Percentiles rank a stretch among this genome's conserved stretches.
Evolutionary conservation across 768 basidiomycete species (phyloP).

Genomic region (Podaxis sp.): DNA sequence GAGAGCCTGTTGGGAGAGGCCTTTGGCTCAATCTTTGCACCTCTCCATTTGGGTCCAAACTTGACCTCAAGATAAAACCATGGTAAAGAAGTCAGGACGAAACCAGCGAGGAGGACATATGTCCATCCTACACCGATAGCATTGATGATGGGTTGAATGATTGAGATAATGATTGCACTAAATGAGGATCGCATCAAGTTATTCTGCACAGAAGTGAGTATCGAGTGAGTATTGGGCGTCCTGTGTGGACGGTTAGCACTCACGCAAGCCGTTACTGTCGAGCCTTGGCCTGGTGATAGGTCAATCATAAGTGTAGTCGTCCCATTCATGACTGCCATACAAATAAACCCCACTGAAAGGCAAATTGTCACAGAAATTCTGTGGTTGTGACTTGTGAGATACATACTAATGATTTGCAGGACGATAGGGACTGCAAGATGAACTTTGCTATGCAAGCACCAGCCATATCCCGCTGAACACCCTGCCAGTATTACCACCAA

Average conservation of each 20-base stretch:
- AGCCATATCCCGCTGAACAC: conserved; percentile 56
- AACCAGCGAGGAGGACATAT: conserved; percentile 21
- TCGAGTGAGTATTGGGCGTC: not conserved
- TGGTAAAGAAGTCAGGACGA: conserved; percentile 49
- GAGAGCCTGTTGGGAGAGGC: not conserved
- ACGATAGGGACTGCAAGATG: conserved; percentile 54
- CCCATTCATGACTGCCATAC: conserved; percentile 51
- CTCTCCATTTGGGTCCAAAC: conserved; percentile 45
- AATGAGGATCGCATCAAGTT: conserved; percentile 67
- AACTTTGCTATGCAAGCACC: conserved; percentile 51
- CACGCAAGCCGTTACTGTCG: conserved; percentile 72
- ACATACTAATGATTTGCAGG: conserved; percentile 38
- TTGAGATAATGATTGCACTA: conserved; percentile 59
- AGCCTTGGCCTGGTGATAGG: conserved; percentile 58
- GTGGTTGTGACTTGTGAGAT: not conserved
- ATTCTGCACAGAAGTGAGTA: conserved; percentile 41
- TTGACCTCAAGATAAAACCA: conserved; percentile 50
- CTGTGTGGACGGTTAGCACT: conserved; percentile 23
- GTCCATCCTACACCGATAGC: conserved; percentile 30
- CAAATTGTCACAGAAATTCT: not conserved
- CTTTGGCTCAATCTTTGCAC: not conserved
- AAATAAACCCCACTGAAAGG: conserved; percentile 47
- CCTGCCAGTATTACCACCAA: conserved; percentile 32
- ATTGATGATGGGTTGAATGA: conserved; percentile 59
- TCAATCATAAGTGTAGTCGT: conserved; percentile 67